A percentile compares a stretch with the other conserved stretches of the same genome.
phyloP scores from a whole-genome alignment of 495 filamentous ascomycete genomes.

The Daldinia loculata region DNA sequence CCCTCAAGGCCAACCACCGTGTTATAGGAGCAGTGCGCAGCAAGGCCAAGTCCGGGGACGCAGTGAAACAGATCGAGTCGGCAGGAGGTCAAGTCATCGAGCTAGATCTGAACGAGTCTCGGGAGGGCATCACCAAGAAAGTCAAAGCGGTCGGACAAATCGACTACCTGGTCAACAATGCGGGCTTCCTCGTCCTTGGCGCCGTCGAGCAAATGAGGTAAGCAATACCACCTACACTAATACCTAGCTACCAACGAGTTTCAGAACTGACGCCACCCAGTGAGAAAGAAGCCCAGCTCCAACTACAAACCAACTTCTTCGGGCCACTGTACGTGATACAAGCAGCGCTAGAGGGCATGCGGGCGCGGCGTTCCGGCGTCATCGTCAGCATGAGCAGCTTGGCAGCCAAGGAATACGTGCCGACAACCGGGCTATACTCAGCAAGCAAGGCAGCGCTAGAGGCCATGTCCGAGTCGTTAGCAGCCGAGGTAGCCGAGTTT shows the following conservation, averaged over 20 bases:
- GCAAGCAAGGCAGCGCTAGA: slow-evolving; percentile 55
- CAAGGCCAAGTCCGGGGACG: slow-evolving; percentile 31
- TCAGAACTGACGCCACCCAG: slow-evolving; percentile 10
- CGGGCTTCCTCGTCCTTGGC: slow-evolving; percentile 54
- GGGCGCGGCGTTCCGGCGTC: slow-evolving; percentile 52
- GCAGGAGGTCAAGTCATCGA: slow-evolving; percentile 47
- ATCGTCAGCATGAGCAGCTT: slow-evolving; percentile 60
- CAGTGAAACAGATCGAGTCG: slow-evolving; percentile 33
- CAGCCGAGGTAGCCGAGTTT: slow-evolving; percentile 53
- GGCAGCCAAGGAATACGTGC: slow-evolving; percentile 54
- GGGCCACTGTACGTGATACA: slow-evolving; percentile 57
- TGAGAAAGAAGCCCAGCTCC: slow-evolving; percentile 51
- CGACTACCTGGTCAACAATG: slow-evolving; percentile 63
- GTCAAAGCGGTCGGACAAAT: slow-evolving; percentile 53
- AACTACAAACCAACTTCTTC: slow-evolving; percentile 62
- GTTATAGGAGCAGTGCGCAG: slow-evolving; percentile 59
- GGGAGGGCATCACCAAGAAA: slow-evolving; percentile 48
- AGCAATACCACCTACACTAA: neutral
- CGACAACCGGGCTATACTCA: slow-evolving; percentile 50
- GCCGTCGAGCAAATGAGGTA: slow-evolving; percentile 54
- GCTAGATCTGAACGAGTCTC: slow-evolving; percentile 52
- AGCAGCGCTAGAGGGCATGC: slow-evolving; percentile 58
- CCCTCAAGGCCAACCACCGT: slow-evolving; percentile 53
- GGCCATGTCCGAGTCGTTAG: slow-evolving; percentile 48
- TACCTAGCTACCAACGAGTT: too few species aligned